Evolutionary conservation across 371 early-diverging fungal genomes (phyloP), one percentile per base, ranked within the genome.

Genomic region (Phascolomyces articulosus): DNA sequence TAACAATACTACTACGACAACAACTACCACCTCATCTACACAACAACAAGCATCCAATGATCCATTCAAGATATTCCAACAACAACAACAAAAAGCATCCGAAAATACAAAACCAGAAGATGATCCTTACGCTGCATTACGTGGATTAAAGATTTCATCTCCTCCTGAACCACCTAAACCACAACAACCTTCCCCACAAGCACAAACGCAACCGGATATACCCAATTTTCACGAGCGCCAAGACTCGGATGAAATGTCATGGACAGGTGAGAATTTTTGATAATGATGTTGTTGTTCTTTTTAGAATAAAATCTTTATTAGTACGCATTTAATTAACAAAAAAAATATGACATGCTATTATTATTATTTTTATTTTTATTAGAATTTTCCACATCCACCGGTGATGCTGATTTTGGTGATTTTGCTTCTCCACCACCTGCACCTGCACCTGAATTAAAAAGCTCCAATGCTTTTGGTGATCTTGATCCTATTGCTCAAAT

Each of bases 61-160:
- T 27, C 58, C 24, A 41, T 16, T 48, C 51, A 48, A 31, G 29
- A 4, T 23, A 18, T 23, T 38, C 11, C 23, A 21, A 21, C 21
- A 26, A 27, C 55, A 63, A 27, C 64, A 23, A n/a, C 40, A 34
- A 34, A 34, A 7, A 27, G 3, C 34, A 27, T 11, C 26, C 23
- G 51, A 53, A 59, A 2, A 40, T n/a, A 13, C 34, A 58, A 20
- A 24, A n/a, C 31, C 21, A 15, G 68, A 63, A 18, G 21, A 21
- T 49, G 70, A 70, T 60, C 70, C 70, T 23, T 70, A 70, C 27
- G 66, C 70, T 6, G 70, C 70, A 21, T 59, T 70, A 16, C 66
- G 70, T 11, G 31, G 44, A 26, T 54, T 70, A 10, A 29, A 40
- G 38, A 38, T 66, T 15, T 21, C 41, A n/a, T n/a, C n/a, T 28